Conservation (phyloP, 2,329 filamentous ascomycete species). For the Aspergillus terreus region DNA sequence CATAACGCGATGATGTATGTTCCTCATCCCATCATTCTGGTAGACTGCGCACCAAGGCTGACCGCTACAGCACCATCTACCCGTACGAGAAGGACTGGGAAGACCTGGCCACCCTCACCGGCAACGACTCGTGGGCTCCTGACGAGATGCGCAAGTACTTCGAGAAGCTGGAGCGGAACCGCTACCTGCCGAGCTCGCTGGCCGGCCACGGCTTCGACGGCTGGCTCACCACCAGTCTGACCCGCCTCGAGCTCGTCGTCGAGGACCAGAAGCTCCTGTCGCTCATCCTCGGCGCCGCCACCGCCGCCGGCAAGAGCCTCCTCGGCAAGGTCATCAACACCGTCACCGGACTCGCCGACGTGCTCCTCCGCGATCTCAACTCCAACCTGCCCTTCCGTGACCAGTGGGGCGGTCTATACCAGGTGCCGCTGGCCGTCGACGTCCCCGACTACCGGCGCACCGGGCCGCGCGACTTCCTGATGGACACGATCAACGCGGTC, state of each 20-base stretch:
- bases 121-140: slow-evolving; percentile 55
- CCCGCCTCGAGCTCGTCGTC: slow-evolving; percentile 50
- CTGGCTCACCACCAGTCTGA: slow-evolving; percentile 53
- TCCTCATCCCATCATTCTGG: not conserved
- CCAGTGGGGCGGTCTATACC: slow-evolving; percentile 48
- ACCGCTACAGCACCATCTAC: slow-evolving; percentile 43
- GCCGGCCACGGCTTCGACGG: slow-evolving; percentile 56
- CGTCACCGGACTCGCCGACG: slow-evolving; percentile 41
- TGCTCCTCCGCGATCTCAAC: slow-evolving; percentile 52
- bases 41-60: not conserved
- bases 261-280: slow-evolving; percentile 53
- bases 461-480: slow-evolving; percentile 55
- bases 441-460: slow-evolving; percentile 47
- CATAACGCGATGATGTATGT: slow-evolving; percentile 57
- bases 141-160: slow-evolving; percentile 57
- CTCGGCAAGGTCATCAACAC: slow-evolving; percentile 38
- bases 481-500: slow-evolving; percentile 48
- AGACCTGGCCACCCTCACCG: slow-evolving; percentile 53
- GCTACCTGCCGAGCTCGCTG: slow-evolving; percentile 43
- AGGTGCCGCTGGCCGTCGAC: slow-evolving; percentile 57
- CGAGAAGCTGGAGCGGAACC: slow-evolving; percentile 50
- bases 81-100: slow-evolving; percentile 59
- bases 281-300: slow-evolving; percentile 49
- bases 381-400: slow-evolving; percentile 45
- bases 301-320: slow-evolving; percentile 47